Evolutionary conservation across 108 stramenopile species (phyloP).

Genomic region (Skeletonema marinoi): DNA sequence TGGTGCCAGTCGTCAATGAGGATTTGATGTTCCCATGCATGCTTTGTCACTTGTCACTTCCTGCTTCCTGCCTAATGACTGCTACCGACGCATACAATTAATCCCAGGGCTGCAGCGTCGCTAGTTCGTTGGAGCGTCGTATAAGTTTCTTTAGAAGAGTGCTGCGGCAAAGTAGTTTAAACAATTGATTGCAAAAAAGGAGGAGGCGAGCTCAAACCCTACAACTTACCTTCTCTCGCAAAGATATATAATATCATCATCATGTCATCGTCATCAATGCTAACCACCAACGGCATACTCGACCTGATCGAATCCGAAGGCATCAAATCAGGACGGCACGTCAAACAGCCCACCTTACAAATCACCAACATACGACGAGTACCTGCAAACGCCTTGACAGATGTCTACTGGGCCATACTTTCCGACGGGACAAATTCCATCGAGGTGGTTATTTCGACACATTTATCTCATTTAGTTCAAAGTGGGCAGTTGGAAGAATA

Average conservation of each 20-base stretch:
- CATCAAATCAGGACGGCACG: neutral
- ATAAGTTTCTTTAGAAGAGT: too few species aligned
- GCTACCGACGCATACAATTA: too few species aligned
- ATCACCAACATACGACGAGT: slow-evolving; percentile 47
- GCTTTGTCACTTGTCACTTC: too few species aligned
- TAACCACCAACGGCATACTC: slow-evolving; percentile 27
- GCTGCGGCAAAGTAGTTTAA: too few species aligned
- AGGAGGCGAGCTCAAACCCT: too few species aligned
- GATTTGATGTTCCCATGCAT: too few species aligned
- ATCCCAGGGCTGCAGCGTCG: too few species aligned
- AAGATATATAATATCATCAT: neutral
- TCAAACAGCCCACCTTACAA: slow-evolving; percentile 34
- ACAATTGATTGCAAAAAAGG: too few species aligned
- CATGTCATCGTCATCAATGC: neutral
- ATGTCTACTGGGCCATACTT: slow-evolving; percentile 47
- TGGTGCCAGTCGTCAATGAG: too few species aligned
- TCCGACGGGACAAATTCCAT: slow-evolving; percentile 41
- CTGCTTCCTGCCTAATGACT: too few species aligned
- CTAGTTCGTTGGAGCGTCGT: too few species aligned
- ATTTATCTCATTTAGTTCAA: slow-evolving; percentile 35
- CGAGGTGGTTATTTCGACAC: slow-evolving; percentile 49
- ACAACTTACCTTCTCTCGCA: too few species aligned
- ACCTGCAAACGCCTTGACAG: slow-evolving; percentile 49
- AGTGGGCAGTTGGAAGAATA: slow-evolving; percentile 34
- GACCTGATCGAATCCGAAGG: slow-evolving; percentile 36